These are phyloP conservation scores for Camellia lanceoleosa DNA, from an alignment of 148 eudicot genomes.

Conservation along the genomic window DNA sequence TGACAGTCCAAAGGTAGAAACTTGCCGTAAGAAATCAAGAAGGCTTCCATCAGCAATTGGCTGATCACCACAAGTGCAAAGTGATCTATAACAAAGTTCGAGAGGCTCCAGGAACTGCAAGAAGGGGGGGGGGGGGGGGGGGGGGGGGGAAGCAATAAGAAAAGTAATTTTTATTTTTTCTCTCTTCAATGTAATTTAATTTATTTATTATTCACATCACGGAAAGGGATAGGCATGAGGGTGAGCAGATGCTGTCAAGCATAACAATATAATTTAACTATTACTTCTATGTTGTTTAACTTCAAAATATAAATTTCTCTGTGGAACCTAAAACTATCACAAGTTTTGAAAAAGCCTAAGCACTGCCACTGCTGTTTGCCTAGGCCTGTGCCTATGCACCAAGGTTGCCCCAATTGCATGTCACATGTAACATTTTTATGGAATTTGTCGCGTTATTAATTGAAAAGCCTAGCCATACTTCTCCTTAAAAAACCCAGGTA, in stretches of 20 bases:
- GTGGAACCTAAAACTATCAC: neutral
- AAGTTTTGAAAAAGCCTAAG: neutral
- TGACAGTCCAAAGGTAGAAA: conserved; percentile 88
- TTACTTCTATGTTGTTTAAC: neutral
- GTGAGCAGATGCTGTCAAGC: too few species aligned
- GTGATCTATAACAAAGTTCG: conserved; percentile 86
- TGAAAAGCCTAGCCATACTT: too few species aligned
- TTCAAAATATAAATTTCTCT: neutral
- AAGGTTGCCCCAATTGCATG: neutral
- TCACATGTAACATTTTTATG: neutral
- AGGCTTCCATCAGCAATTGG: conserved; percentile 94
- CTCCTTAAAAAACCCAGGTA: too few species aligned
- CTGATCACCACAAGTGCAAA: conserved; percentile 83
- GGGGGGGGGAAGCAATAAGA: too few species aligned
- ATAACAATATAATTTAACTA: neutral
- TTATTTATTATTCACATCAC: neutral
- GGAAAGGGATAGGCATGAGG: neutral
- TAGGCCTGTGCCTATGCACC: neutral
- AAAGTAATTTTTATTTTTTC: neutral
- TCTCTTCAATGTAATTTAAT: neutral
- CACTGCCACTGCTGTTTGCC: neutral
- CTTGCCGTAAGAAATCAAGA: conserved; percentile 91
- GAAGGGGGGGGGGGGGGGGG: too few species aligned
- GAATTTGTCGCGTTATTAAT: too few species aligned
- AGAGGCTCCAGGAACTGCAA: conserved; percentile 85